Percentiles rank a stretch among this genome's conserved stretches.
These are phyloP conservation scores for Sugiyamaella japonica DNA, from an alignment of 1,139 yeast genomes.

Conservation along the genomic window DNA sequence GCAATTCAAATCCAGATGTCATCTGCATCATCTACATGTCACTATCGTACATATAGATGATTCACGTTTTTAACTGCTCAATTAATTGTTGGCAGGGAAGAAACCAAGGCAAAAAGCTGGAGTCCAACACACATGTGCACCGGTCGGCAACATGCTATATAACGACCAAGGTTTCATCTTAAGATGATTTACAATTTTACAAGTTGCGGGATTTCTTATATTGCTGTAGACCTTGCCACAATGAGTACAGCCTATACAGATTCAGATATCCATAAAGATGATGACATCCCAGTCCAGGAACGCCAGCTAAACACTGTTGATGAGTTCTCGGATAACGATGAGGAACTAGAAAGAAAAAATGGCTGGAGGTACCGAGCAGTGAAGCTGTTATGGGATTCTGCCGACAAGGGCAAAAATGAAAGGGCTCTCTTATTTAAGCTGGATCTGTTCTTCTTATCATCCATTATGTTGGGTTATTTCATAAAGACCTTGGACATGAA, in stretches of 20 bases:
- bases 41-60: neutral
- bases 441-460: conserved; percentile 34
- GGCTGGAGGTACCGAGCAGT: conserved; percentile 26
- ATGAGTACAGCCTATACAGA: neutral
- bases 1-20: neutral
- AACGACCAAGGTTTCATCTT: neutral
- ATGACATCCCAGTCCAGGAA: conserved; percentile 1
- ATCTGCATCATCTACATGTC: neutral
- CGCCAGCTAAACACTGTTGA: conserved; percentile 1
- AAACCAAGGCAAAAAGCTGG: too few relatives aligned
- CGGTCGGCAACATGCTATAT: neutral
- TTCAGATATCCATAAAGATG: neutral
- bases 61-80: neutral
- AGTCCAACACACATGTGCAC: neutral
- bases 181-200: neutral
- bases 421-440: conserved; percentile 35
- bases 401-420: conserved; percentile 35
- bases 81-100: neutral
- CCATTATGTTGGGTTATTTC: conserved; percentile 34
- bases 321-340: neutral
- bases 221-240: neutral
- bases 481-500: conserved; percentile 36
- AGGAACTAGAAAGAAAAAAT: conserved; percentile 14
- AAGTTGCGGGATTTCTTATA: neutral
- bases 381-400: conserved; percentile 37